A percentile compares a stretch with the other conserved stretches of the same genome.
Conservation (phyloP, 148 eudicot genomes). For the Vaccinium macrocarpon region DNA sequence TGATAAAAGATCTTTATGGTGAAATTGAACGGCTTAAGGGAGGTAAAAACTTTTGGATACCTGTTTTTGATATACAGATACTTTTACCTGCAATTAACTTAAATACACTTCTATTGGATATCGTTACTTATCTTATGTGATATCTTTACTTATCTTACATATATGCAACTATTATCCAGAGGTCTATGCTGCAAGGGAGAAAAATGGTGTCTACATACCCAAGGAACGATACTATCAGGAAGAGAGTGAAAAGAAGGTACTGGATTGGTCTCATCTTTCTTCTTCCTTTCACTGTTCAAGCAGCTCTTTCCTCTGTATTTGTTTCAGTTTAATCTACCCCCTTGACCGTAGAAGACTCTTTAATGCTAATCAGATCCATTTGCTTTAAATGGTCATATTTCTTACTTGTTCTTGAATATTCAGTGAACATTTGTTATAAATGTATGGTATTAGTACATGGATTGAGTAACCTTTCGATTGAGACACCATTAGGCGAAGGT, state of each 20-base stretch:
- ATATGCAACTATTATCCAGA: conserved; percentile 35
- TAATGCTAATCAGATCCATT: neutral
- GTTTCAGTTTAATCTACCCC: neutral
- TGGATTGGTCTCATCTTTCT: neutral
- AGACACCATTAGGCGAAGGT: neutral
- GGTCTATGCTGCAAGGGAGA: conserved; percentile 86
- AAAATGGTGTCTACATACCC: conserved; percentile 81
- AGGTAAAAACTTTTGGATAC: conserved; percentile 36
- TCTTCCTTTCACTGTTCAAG: conserved; percentile 4
- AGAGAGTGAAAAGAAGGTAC: conserved; percentile 79
- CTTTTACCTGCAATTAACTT: neutral
- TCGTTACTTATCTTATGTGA: neutral
- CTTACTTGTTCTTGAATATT: neutral
- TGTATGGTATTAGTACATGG: neutral
- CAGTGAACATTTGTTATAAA: neutral
- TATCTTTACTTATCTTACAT: neutral
- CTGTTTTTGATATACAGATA: neutral
- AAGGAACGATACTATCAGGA: conserved; percentile 87
- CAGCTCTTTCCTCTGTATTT: neutral
- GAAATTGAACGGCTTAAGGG: conserved; percentile 87
- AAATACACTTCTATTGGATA: neutral
- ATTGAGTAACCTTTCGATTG: neutral
- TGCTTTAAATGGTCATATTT: neutral
- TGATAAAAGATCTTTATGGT: conserved; percentile 87
- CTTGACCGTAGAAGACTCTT: neutral